phyloP scores from a whole-genome alignment of 192 early-diverging fungal species.

The Glomus cerebriforme region DNA sequence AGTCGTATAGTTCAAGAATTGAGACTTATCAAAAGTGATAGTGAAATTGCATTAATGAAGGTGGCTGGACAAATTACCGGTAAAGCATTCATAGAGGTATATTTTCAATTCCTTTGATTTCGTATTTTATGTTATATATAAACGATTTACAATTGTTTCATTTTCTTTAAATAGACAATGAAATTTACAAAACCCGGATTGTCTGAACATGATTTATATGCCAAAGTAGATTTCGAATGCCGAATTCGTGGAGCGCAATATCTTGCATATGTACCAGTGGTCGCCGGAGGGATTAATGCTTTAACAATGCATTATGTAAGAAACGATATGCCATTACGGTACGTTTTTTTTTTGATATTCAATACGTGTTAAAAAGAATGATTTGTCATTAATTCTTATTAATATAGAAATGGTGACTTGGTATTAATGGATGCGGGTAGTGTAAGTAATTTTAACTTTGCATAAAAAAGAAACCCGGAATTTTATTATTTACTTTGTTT shows the following conservation, averaged over 20 bases:
- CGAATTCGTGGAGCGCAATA: conserved; percentile 60
- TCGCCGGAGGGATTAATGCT: conserved; percentile 89
- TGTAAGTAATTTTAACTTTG: conserved; percentile 13
- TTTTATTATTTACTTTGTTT: not conserved
- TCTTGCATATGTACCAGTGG: conserved; percentile 94
- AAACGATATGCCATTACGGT: conserved; percentile 70
- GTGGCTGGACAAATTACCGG: conserved; percentile 75
- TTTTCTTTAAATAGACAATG: conserved; percentile 58
- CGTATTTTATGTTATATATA: not conserved
- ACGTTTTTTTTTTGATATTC: not conserved
- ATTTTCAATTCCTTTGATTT: not conserved
- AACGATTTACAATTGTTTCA: not conserved
- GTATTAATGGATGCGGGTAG: conserved; percentile 91
- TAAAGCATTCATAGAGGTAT: conserved; percentile 73
- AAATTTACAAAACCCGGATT: conserved; percentile 67
- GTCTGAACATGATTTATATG: conserved; percentile 75
- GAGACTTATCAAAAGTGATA: conserved; percentile 74
- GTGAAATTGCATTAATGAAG: conserved; percentile 81
- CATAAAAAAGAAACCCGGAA: not conserved
- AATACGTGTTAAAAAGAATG: too few relatives aligned
- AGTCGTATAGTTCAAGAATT: conserved; percentile 71
- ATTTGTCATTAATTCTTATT: not conserved
- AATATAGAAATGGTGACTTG: conserved; percentile 70
- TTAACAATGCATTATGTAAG: conserved; percentile 93
- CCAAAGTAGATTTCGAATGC: conserved; percentile 75